Base-by-base conservation (phyloP, 2,329 filamentous ascomycete genomes). In the Xylaria sp. region DNA sequence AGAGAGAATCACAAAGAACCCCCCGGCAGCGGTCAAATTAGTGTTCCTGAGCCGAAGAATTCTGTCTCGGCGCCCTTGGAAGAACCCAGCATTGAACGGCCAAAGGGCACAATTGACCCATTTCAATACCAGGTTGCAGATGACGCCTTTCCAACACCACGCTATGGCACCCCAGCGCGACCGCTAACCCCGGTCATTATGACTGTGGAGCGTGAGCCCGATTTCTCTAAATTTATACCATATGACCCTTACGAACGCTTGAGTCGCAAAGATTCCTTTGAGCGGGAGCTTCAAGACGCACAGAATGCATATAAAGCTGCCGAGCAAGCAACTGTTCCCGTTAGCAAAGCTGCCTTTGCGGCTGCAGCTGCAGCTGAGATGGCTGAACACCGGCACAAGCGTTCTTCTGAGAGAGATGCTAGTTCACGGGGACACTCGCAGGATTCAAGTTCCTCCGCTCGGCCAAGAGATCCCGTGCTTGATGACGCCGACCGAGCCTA, bases 401-500 rank as follows among this genome's bases (percentile, higher is more conserved):
- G 72, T 65, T 74, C 72, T 78, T 80, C 12, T 74, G 78, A 70
- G 77, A 80, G 60, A 77, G 78, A 67, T 75, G 77, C 65, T 73
- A 80, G 55, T 74, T 81, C 66, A 71, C 80, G 25, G 74, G 81
- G 79, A 52, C 76, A 75, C 46, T 81, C 81, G n/a, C 76, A 74
- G n/a, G 78, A 79, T 51, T 74, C 68, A 48, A 70, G 71, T 39
- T 71, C 72, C 58, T 71, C 76, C 48, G 72, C 73, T 66, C 74
- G 75, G 66, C 71, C 71, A 48, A 80, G 77, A 61, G 86, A 88
- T 68, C 71, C 77, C 13, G 81, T 90, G 23, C 86, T 87, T 76
- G 87, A 88, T 72, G 84, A 88, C 70, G 89, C 88, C 37, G 83
- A 91, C 75, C 81, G 82, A 65, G 83, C 85, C 68, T 91, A 90